Base-by-base conservation (phyloP, 2,329 filamentous ascomycete species). In the Coniochaeta sp. region DNA sequence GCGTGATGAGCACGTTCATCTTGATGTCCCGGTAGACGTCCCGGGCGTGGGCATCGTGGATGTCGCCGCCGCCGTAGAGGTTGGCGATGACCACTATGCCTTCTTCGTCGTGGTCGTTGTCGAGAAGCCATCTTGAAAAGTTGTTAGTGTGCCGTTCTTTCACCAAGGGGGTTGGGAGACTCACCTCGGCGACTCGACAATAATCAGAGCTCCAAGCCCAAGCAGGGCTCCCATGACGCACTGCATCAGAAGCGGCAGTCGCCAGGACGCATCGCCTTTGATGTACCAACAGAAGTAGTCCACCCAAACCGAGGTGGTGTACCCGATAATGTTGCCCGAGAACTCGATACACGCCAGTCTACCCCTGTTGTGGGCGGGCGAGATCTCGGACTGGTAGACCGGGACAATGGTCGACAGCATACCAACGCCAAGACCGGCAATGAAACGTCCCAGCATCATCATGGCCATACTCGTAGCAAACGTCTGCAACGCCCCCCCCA, bases 21-120 rank as follows among this genome's bases (percentile, higher is more conserved):
- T 99, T 99, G 74, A 99, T 99, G 64, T 97, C 94, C 61, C 92
- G 89, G 70, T 95, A 99, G 69, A 99, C 94, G 52, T 96, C 91
- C 53, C 91, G 84, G 1, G 94, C 94, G 69, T 95, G 94, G 54
- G 86, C 74, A 67, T 96, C 89, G 71, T 96, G 91, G 55, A 97
- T 91, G 67, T 99, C 94, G 55, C 94, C 94, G 64, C 88, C 90
- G 51, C 94, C 94, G 63, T 97, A 97, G 6, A 99, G 78, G 66
- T 97, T 97, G 54, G 94, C 94, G 71, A 99, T 97, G 48, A 99
- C 94, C 27, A 96, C 86, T 70, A 99, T 96, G 50, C 94, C 94
- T 68, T 99, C 94, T 67, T 99, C 94, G 64, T 99, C 94, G 63
- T 96, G 89, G 61, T 99, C 94, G 65, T 96, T 96, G 66, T 99